Conservation (phyloP, 2,329 filamentous ascomycete genomes). For the Fusarium sp. region DNA sequence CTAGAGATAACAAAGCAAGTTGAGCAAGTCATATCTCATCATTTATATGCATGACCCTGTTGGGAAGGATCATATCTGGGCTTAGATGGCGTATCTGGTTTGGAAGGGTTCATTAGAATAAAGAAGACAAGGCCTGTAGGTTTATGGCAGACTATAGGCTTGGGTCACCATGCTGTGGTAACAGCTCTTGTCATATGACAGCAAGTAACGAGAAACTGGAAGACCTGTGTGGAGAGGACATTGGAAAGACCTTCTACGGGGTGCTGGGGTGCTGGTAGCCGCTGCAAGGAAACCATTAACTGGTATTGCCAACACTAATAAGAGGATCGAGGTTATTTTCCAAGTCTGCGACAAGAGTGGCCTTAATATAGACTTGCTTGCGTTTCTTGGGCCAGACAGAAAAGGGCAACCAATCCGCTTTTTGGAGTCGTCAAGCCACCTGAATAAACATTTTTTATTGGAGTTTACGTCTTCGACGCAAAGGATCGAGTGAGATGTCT, state of each 20-base stretch:
- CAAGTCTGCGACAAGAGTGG: neutral
- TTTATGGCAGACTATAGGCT: neutral
- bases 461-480: neutral
- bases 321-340: neutral
- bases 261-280: neutral
- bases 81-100: conserved; percentile 26
- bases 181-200: neutral
- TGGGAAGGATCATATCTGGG: neutral
- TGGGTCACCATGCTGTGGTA: neutral
- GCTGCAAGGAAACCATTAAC: neutral
- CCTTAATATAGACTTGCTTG: neutral
- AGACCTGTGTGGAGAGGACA: neutral
- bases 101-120: neutral
- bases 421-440: neutral
- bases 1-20: conserved; percentile 35
- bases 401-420: neutral
- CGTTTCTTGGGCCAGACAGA: neutral
- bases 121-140: neutral
- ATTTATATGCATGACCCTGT: neutral
- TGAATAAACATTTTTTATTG: neutral
- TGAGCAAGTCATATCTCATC: conserved; percentile 9
- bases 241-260: neutral
- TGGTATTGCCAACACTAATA: neutral
- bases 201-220: neutral
- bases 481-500: no score